Percentiles rank a stretch among this genome's conserved stretches.
Evolutionary conservation across 2,329 filamentous ascomycete species (phyloP).

Genomic region (Trichophyton verrucosum): DNA sequence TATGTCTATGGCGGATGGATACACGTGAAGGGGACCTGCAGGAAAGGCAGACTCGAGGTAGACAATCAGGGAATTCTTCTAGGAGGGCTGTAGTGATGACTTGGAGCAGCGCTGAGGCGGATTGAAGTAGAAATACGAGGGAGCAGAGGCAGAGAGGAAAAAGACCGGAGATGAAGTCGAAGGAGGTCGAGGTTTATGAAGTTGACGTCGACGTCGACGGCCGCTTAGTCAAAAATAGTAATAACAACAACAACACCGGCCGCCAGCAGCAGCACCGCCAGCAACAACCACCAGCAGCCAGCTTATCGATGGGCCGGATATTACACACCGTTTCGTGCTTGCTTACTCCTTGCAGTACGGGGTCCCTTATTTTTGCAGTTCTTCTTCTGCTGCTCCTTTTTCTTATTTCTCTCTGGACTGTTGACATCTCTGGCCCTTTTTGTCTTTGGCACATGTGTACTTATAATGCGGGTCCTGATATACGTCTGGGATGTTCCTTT

Average conservation of each 20-base stretch:
- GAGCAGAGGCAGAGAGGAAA: background rate
- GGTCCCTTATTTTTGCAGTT: background rate
- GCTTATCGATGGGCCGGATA: background rate
- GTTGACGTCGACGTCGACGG: background rate
- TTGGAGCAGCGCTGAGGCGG: no score
- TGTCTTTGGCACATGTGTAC: background rate
- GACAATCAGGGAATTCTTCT: no score
- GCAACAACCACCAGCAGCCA: no score
- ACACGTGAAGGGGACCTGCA: background rate
- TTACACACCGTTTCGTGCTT: conserved; percentile 3
- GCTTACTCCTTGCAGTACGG: background rate
- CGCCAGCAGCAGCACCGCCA: background rate
- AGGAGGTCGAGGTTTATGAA: background rate
- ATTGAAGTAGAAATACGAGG: background rate
- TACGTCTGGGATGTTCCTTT: background rate
- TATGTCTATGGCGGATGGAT: background rate
- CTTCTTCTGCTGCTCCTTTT: no score
- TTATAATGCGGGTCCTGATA: background rate
- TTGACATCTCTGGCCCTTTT: background rate
- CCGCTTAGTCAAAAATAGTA: background rate
- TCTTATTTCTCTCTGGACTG: background rate
- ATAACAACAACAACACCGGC: background rate
- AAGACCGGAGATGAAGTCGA: background rate
- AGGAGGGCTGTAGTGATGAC: background rate
- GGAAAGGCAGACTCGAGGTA: background rate